These are phyloP conservation scores for Fusarium verrucosum DNA, from an alignment of 2,329 filamentous ascomycete species.

Conservation along the genomic window DNA sequence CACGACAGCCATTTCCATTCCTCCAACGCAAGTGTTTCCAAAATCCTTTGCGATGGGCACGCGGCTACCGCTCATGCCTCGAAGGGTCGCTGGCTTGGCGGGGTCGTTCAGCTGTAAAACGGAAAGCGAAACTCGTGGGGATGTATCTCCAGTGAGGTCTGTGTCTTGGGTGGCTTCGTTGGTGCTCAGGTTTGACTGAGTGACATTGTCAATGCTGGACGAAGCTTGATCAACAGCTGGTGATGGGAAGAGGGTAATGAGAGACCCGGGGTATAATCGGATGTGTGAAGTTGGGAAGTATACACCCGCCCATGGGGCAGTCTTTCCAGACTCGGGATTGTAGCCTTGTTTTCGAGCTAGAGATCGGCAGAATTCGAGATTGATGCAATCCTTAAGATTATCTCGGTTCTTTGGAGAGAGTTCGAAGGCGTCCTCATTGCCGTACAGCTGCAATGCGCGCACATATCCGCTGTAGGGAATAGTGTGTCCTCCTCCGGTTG, in stretches of 20 bases:
- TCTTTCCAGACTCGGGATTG: not conserved
- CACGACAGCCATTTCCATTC: conserved; percentile 27
- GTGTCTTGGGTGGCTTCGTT: not conserved
- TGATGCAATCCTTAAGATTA: not conserved
- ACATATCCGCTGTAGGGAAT: conserved; percentile 17
- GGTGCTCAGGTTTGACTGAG: not conserved
- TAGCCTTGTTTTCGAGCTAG: conserved; percentile 7
- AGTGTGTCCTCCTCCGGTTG: not conserved
- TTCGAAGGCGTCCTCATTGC: conserved; percentile 11
- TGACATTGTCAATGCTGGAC: not conserved
- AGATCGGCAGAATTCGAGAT: conserved; percentile 3
- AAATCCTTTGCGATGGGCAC: not conserved
- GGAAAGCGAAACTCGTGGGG: not conserved
- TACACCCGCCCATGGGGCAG: conserved; percentile 4
- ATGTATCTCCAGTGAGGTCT: not conserved
- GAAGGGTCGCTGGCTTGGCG: conserved; percentile 3
- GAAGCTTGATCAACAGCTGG: not conserved
- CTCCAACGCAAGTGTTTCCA: conserved; percentile 11
- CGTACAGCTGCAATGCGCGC: conserved; percentile 18
- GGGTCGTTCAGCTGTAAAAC: not conserved
- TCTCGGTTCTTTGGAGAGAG: not conserved
- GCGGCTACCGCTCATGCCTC: conserved; percentile 17
- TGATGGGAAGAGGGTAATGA: not conserved
- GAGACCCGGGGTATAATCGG: conserved; percentile 4
- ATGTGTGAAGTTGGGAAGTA: conserved; percentile 2